Evolutionary conservation across 1,284 basidiomycete species (phyloP).

Genomic region (Mycosarcoma mackinlayi): DNA sequence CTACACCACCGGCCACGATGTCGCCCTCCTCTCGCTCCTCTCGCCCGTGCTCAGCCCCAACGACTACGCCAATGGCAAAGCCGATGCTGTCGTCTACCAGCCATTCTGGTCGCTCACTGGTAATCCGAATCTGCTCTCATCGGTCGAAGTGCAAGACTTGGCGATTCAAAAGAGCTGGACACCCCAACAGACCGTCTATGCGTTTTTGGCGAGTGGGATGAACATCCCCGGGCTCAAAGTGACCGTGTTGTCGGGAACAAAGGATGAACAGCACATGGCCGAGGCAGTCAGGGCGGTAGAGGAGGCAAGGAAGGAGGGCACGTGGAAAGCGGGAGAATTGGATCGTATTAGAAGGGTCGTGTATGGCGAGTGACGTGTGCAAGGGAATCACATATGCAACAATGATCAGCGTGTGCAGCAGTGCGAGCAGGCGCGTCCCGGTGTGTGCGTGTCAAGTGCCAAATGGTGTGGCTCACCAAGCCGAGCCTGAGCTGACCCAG

Average conservation of each 20-base stretch:
- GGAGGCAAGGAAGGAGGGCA: constrained; percentile 8
- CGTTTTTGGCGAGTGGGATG: constrained; percentile 55
- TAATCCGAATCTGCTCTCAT: constrained; percentile 52
- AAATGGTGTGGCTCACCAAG: too few species aligned
- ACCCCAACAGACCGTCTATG: constrained; percentile 58
- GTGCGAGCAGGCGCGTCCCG: too few species aligned
- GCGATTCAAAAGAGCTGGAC: constrained; percentile 46
- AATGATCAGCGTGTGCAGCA: not conserved
- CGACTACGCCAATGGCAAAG: constrained; percentile 22
- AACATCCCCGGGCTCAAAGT: constrained; percentile 52
- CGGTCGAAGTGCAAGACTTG: constrained; percentile 41
- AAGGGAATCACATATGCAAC: not conserved
- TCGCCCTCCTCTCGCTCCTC: constrained; percentile 59
- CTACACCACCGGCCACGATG: constrained; percentile 63
- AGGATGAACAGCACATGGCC: constrained; percentile 54
- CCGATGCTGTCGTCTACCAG: constrained; percentile 53
- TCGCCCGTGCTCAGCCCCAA: constrained; percentile 59
- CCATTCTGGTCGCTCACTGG: constrained; percentile 67
- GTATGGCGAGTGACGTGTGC: constrained; percentile 55
- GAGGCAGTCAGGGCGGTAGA: constrained; percentile 56
- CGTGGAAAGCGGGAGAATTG: constrained; percentile 38
- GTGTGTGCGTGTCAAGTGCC: too few species aligned
- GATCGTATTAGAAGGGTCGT: constrained; percentile 52
- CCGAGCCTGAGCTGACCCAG: too few species aligned
- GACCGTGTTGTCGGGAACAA: constrained; percentile 59